These are phyloP conservation scores for Naematelia encephala DNA, from an alignment of 768 basidiomycete genomes.

Conservation along the genomic window DNA sequence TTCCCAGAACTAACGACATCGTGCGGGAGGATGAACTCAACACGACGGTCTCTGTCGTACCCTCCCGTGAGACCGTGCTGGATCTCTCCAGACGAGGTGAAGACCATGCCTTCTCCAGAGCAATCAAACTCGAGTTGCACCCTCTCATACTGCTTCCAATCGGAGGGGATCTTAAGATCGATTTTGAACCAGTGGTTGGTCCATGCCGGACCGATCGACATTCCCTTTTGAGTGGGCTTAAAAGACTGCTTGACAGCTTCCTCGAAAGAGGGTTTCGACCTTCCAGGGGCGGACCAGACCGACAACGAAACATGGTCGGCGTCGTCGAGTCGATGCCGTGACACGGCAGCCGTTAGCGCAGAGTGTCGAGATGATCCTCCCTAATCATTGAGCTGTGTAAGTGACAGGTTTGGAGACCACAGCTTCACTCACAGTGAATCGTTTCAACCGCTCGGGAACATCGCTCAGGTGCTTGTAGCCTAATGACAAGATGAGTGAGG, in stretches of 20 bases:
- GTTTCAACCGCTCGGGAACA: too few species aligned
- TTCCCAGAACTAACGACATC: slow-evolving; percentile 62
- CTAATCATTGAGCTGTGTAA: too few species aligned
- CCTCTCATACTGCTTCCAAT: slow-evolving; percentile 74
- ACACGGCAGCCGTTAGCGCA: too few species aligned
- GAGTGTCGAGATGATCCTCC: too few species aligned
- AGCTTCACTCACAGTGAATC: too few species aligned
- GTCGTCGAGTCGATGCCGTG: slow-evolving; percentile 70
- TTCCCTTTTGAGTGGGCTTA: slow-evolving; percentile 79
- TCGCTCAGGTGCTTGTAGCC: too few species aligned
- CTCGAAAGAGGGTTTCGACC: slow-evolving; percentile 74
- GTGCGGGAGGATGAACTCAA: slow-evolving; percentile 85
- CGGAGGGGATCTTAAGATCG: slow-evolving; percentile 68
- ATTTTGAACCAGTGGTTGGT: slow-evolving; percentile 98
- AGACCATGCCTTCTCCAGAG: slow-evolving; percentile 92
- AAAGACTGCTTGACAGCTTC: slow-evolving; percentile 83
- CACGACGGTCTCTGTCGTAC: slow-evolving; percentile 75
- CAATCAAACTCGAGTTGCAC: slow-evolving; percentile 97
- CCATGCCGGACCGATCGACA: slow-evolving; percentile 91
- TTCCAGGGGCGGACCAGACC: slow-evolving; percentile 87
- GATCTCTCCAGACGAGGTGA: slow-evolving; percentile 69
- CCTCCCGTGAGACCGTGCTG: slow-evolving; percentile 92
- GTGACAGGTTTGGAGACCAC: too few species aligned
- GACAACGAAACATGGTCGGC: slow-evolving; percentile 61
- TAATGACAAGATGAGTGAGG: too few species aligned